A percentile compares a stretch with the other conserved stretches of the same genome.
These are phyloP conservation scores for Neostapfia colusana DNA, from an alignment of 176 grass and related monocot genomes.

Conservation along the genomic window DNA sequence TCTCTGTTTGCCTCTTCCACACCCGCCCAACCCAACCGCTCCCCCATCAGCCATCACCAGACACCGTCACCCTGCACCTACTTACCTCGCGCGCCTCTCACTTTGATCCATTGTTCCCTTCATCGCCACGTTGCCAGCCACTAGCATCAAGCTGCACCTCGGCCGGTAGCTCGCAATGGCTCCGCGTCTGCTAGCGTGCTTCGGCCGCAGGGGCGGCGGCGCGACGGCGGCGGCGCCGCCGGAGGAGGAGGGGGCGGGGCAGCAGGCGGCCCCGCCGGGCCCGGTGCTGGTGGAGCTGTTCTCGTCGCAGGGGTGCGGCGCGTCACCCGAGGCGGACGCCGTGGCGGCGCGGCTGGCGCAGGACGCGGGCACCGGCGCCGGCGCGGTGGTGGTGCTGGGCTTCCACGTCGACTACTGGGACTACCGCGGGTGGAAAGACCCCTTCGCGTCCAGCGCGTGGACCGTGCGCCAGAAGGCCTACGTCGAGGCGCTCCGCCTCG, in stretches of 20 bases:
- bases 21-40: slow-evolving; percentile 15
- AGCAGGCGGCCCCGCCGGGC: slow-evolving; percentile 8
- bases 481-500: slow-evolving; percentile 84
- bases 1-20: not conserved
- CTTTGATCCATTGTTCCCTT: slow-evolving; percentile 6
- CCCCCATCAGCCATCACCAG: not conserved
- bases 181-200: slow-evolving; percentile 66
- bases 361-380: slow-evolving; percentile 21
- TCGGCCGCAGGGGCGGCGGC: slow-evolving; percentile 43
- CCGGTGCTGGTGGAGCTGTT: slow-evolving; percentile 93
- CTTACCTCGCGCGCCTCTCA: slow-evolving; percentile 27
- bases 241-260: not conserved
- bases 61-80: not conserved
- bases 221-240: slow-evolving; percentile 44
- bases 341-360: slow-evolving; percentile 60
- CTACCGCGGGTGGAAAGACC: slow-evolving; percentile 88
- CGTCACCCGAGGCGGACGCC: slow-evolving; percentile 74
- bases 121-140: not conserved
- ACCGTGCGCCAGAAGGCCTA: slow-evolving; percentile 92
- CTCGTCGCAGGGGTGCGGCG: slow-evolving; percentile 75
- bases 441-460: slow-evolving; percentile 81
- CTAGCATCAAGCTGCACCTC: not conserved
- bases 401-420: slow-evolving; percentile 99
- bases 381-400: slow-evolving; percentile 57
- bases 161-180: slow-evolving; percentile 43